Conservation (phyloP, 371 early-diverging fungal species). For the Apophysomyces ossiformis region DNA sequence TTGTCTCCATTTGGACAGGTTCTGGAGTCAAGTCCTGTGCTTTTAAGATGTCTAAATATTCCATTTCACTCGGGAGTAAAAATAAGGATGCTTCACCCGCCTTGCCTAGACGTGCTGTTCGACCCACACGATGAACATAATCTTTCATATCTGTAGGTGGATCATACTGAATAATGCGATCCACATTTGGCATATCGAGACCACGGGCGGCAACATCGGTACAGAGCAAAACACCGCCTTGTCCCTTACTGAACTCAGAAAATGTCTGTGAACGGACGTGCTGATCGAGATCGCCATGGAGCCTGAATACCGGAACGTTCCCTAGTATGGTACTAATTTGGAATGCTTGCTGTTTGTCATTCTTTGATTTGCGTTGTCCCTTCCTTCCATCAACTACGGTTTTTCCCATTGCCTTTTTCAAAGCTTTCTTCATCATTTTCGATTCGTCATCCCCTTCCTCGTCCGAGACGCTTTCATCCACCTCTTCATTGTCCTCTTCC, state of each 20-base stretch:
- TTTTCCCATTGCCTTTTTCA: conserved; percentile 27
- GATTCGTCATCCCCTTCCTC: conserved; percentile 35
- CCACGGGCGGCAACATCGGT: conserved; percentile 99
- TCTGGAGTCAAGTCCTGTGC: conserved; percentile 67
- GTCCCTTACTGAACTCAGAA: conserved; percentile 67
- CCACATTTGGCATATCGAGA: conserved; percentile 94
- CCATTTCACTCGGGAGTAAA: conserved; percentile 87
- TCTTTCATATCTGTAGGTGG: conserved; percentile 92
- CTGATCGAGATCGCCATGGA: conserved; percentile 92
- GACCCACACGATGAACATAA: conserved; percentile 98
- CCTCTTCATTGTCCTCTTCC: conserved; percentile 47
- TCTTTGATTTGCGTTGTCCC: conserved; percentile 32
- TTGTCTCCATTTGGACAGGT: conserved; percentile 51
- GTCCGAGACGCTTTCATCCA: conserved; percentile 47
- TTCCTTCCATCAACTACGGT: conserved; percentile 25
- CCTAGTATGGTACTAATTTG: conserved; percentile 58
- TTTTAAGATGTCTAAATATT: conserved; percentile 78
- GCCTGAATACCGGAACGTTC: conserved; percentile 70
- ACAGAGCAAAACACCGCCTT: conserved; percentile 82
- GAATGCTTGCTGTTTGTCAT: conserved; percentile 34
- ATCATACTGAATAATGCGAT: conserved; percentile 96
- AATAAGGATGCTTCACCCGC: conserved; percentile 86
- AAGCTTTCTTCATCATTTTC: conserved; percentile 29
- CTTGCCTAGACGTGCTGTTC: conserved; percentile 96
- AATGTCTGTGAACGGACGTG: conserved; percentile 76